phyloP scores from a whole-genome alignment of 2,329 filamentous ascomycete species.

The Epichloe amarillans region DNA sequence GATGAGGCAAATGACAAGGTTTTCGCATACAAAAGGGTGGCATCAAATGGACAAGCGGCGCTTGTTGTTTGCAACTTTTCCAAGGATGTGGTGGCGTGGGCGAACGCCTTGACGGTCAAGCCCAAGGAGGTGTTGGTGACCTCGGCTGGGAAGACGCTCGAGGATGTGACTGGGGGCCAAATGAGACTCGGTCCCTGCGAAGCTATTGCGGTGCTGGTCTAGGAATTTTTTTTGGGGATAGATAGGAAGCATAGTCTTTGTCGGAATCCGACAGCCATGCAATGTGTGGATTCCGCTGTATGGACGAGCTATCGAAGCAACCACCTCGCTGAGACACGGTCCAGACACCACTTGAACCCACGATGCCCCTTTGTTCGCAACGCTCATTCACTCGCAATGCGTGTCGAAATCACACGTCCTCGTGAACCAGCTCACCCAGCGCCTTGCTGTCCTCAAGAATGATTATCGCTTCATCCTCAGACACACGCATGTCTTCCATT shows the following conservation, averaged over 20 bases:
- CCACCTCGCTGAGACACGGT: neutral
- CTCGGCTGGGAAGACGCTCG: constrained; percentile 16
- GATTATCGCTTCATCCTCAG: constrained; percentile 28
- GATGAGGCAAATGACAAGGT: constrained; percentile 23
- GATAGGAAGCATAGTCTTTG: neutral
- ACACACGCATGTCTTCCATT: constrained; percentile 40
- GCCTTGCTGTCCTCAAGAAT: constrained; percentile 54
- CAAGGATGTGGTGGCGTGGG: constrained; percentile 19
- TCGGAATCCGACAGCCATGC: neutral
- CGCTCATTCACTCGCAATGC: neutral
- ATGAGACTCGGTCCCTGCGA: constrained; percentile 24
- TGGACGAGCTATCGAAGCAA: neutral
- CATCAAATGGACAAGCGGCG: constrained; percentile 17
- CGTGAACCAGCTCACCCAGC: constrained; percentile 55
- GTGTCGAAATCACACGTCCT: constrained; percentile 29
- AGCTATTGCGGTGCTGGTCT: constrained; percentile 20
- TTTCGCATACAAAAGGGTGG: constrained; percentile 25
- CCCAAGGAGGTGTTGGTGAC: constrained; percentile 23
- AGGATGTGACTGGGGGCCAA: constrained; percentile 14
- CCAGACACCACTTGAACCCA: neutral
- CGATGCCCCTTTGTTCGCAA: neutral
- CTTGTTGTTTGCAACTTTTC: constrained; percentile 28
- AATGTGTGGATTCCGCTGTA: neutral
- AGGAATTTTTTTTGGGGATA: neutral
- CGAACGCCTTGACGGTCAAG: constrained; percentile 8